Conservation (phyloP, 495 filamentous ascomycete species). For the Bombardia bombarda region DNA sequence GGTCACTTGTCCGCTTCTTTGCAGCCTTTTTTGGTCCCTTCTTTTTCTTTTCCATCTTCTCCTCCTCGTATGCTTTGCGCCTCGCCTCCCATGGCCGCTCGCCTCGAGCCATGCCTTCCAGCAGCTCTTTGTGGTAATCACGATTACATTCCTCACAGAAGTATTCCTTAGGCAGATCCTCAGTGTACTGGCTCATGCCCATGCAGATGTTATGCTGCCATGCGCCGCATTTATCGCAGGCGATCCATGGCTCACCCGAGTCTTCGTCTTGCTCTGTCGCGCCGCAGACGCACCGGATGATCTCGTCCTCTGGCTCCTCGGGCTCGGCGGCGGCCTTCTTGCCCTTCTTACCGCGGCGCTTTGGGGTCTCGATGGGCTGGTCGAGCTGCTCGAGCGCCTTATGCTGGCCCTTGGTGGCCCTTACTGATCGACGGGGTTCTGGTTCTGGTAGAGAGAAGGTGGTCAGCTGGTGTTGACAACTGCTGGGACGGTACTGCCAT, state of each 20-base stretch:
- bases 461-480: slow-evolving; percentile 14
- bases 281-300: slow-evolving; percentile 91
- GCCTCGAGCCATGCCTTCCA: slow-evolving; percentile 65
- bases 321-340: slow-evolving; percentile 45
- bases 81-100: slow-evolving; percentile 81
- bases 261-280: slow-evolving; percentile 76
- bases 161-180: slow-evolving; percentile 69
- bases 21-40: slow-evolving; percentile 39
- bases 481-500: slow-evolving; percentile 2
- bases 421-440: slow-evolving; percentile 86
- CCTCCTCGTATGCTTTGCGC: slow-evolving; percentile 44
- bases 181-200: slow-evolving; percentile 68
- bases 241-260: slow-evolving; percentile 76
- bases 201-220: slow-evolving; percentile 99
- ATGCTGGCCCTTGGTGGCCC: slow-evolving; percentile 93
- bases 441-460: slow-evolving; percentile 33
- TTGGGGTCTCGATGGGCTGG: slow-evolving; percentile 48
- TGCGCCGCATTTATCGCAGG: slow-evolving; percentile 80
- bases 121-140: slow-evolving; percentile 65
- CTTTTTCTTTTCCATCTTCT: slow-evolving; percentile 33
- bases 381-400: slow-evolving; percentile 73
- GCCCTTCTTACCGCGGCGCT: slow-evolving; percentile 54
- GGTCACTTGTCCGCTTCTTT: slow-evolving; percentile 41
- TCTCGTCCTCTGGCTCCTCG: slow-evolving; percentile 55
- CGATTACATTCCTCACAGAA: slow-evolving; percentile 86